These are phyloP conservation scores for Balansia obtecta DNA, from an alignment of 2,329 filamentous ascomycete genomes.

Conservation along the genomic window DNA sequence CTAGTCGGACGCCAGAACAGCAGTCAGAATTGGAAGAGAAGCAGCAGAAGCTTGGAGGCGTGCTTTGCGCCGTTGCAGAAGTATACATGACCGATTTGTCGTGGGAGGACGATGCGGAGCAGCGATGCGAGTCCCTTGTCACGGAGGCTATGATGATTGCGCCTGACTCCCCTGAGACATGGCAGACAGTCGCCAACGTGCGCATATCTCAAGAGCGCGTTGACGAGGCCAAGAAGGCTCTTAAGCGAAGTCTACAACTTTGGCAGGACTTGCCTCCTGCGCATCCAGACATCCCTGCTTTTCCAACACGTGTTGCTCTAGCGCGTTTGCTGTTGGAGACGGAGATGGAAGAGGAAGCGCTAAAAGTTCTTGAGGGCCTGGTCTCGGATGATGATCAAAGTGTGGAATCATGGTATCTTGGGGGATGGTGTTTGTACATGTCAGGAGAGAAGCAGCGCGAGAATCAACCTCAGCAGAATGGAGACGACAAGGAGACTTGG, in stretches of 20 bases:
- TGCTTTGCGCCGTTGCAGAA: conserved; percentile 88
- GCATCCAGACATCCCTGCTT: conserved; percentile 67
- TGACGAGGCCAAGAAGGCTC: conserved; percentile 69
- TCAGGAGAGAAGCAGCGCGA: conserved; percentile 53
- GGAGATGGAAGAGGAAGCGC: conserved; percentile 70
- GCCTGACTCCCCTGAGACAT: conserved; percentile 71
- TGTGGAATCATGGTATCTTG: conserved; percentile 93
- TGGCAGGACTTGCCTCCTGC: conserved; percentile 71
- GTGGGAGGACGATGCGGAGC: conserved; percentile 84
- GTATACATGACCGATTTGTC: conserved; percentile 98
- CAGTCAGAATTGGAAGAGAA: conserved; percentile 47
- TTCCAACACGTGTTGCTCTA: conserved; percentile 72
- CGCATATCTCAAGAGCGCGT: conserved; percentile 74
- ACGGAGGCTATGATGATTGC: conserved; percentile 83
- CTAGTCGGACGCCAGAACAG: conserved; percentile 25
- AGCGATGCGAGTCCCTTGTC: conserved; percentile 73
- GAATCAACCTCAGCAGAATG: conserved; percentile 22
- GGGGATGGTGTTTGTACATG: conserved; percentile 84
- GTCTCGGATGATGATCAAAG: conserved; percentile 85
- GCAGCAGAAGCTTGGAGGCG: conserved; percentile 71
- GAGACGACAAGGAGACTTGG: conserved; percentile 29
- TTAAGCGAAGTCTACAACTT: conserved; percentile 65
- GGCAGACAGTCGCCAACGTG: conserved; percentile 90
- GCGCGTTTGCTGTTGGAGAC: conserved; percentile 82
- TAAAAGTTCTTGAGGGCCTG: conserved; percentile 73